A percentile compares a stretch with the other conserved stretches of the same genome.
Conservation (phyloP, 2,329 filamentous ascomycete species). For the Basipetospora chlamydospora region DNA sequence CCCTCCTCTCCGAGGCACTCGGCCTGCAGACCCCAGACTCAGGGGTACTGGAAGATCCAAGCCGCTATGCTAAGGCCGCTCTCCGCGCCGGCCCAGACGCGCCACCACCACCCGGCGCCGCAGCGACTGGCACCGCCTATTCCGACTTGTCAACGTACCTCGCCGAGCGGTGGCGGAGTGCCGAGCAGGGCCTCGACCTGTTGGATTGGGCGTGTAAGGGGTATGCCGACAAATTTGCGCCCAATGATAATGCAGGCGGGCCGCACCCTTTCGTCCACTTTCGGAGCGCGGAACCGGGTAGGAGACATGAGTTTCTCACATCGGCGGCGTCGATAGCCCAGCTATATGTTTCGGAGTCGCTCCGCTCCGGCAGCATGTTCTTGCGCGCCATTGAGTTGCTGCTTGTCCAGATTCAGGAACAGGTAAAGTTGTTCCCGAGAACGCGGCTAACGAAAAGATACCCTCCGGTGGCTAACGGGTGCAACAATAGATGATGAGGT, state of each 20-base stretch:
- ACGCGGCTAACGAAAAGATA: background rate
- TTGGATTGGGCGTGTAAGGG: background rate
- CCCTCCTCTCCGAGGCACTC: background rate
- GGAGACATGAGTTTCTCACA: background rate
- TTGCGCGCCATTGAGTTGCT: background rate
- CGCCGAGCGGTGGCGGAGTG: background rate
- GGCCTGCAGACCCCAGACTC: background rate
- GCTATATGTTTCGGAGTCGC: background rate
- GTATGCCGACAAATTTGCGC: background rate
- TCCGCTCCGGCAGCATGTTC: background rate
- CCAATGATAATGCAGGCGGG: background rate
- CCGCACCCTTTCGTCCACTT: background rate
- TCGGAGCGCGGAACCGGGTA: background rate
- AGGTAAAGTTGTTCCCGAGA: background rate
- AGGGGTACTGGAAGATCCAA: background rate
- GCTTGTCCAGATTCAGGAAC: background rate
- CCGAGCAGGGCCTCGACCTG: slow-evolving; percentile 1
- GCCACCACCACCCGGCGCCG: background rate
- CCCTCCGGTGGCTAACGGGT: background rate
- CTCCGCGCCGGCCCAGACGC: background rate
- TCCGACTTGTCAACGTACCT: background rate
- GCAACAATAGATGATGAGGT: background rate
- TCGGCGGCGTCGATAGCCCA: background rate
- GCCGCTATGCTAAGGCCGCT: background rate
- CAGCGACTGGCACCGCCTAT: background rate